Percentiles rank a stretch among this genome's conserved stretches.
Conservation (phyloP, 768 basidiomycete genomes). For the Nidularia sp. region DNA sequence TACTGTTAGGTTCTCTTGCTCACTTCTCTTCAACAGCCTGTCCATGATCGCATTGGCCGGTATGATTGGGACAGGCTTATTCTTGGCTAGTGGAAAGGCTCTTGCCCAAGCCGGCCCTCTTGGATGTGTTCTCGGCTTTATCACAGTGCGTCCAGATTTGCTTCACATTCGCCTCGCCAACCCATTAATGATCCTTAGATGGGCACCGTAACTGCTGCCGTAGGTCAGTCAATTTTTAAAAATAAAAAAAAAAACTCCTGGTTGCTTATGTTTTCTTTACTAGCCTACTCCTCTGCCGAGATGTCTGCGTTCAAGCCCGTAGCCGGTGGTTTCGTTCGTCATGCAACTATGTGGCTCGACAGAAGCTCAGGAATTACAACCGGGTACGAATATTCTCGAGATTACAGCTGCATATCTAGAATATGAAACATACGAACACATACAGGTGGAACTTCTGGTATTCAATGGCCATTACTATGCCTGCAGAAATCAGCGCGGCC, state of each 20-base stretch:
- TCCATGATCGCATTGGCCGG: slow-evolving; percentile 27
- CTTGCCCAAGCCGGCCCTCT: slow-evolving; percentile 51
- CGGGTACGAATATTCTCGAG: too few species aligned
- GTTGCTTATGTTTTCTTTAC: too few species aligned
- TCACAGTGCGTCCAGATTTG: slow-evolving; percentile 33
- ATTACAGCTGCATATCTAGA: background rate
- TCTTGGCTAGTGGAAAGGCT: slow-evolving; percentile 47
- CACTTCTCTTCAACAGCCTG: slow-evolving; percentile 11
- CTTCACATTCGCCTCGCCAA: too few species aligned
- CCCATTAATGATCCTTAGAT: too few species aligned
- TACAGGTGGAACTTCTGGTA: slow-evolving; percentile 41
- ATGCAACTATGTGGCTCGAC: slow-evolving; percentile 51
- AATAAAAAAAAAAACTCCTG: too few species aligned
- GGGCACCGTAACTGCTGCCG: slow-evolving; percentile 24
- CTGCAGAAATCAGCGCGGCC: slow-evolving; percentile 51
- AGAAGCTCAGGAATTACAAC: slow-evolving; percentile 20
- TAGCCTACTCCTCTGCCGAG: slow-evolving; percentile 32
- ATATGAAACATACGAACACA: background rate
- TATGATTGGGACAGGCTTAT: slow-evolving; percentile 52
- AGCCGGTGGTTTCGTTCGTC: slow-evolving; percentile 49
- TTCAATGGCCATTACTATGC: slow-evolving; percentile 30
- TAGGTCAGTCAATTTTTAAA: too few species aligned
- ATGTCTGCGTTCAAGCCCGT: slow-evolving; percentile 61
- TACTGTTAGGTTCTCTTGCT: background rate
- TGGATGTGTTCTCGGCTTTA: slow-evolving; percentile 43